Percentiles rank a stretch among this genome's conserved stretches.
phyloP scores from a whole-genome alignment of 192 early-diverging fungal genomes.

The Chytriomyces sp. region DNA sequence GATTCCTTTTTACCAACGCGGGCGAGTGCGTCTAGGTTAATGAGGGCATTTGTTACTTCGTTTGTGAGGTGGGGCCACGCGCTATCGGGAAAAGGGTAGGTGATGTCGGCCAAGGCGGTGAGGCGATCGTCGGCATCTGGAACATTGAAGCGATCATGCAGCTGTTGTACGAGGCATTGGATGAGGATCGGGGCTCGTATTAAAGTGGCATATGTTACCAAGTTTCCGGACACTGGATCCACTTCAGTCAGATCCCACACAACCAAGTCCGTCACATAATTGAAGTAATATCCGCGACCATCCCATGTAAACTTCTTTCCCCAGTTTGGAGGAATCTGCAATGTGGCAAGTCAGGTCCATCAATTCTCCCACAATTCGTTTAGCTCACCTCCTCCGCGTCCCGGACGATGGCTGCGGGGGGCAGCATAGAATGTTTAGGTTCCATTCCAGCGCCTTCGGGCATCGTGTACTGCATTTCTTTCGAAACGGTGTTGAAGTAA shows the following conservation, averaged over 20 bases:
- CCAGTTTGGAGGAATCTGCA: conserved; percentile 58
- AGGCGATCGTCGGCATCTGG: conserved; percentile 22
- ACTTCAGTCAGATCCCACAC: conserved; percentile 46
- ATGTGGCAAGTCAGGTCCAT: not conserved
- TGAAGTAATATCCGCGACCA: conserved; percentile 65
- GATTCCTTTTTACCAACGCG: not conserved
- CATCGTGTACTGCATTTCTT: conserved; percentile 60
- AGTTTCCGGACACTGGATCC: conserved; percentile 39
- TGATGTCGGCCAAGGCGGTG: not conserved
- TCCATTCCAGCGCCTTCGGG: conserved; percentile 36
- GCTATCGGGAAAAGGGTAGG: not conserved
- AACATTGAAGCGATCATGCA: conserved; percentile 27
- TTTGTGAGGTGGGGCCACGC: conserved; percentile 44
- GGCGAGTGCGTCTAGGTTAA: conserved; percentile 38
- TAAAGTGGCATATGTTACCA: conserved; percentile 41
- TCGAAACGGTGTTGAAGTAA: conserved; percentile 43
- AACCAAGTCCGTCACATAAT: conserved; percentile 69
- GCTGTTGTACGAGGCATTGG: conserved; percentile 22
- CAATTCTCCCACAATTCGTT: no score
- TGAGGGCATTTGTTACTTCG: conserved; percentile 44
- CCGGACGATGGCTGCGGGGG: no score
- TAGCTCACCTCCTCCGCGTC: no score
- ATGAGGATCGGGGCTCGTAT: not conserved
- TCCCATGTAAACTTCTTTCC: conserved; percentile 61
- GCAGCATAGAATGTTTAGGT: no score